Evolutionary conservation across 768 basidiomycete species (phyloP).

Genomic region (Lepiota venenata): DNA sequence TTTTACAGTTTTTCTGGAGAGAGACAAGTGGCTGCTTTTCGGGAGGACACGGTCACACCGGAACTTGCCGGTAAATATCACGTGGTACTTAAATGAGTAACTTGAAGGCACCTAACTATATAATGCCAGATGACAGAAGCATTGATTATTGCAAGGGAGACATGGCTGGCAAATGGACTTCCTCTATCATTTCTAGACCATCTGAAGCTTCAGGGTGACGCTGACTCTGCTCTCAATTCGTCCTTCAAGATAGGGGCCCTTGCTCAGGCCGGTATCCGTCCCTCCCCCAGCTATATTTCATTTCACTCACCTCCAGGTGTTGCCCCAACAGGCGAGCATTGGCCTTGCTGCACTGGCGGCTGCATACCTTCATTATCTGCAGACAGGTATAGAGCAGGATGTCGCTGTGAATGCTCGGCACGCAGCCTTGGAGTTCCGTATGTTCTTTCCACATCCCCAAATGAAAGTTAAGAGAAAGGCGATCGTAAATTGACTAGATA

Average conservation of each 20-base stretch:
- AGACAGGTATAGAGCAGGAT: constrained; percentile 42
- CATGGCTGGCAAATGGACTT: constrained; percentile 41
- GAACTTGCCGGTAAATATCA: constrained; percentile 29
- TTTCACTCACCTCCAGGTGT: too few relatives aligned
- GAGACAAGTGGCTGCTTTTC: constrained; percentile 15
- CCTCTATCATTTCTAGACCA: constrained; percentile 32
- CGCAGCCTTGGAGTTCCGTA: constrained; percentile 53
- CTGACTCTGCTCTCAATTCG: constrained; percentile 45
- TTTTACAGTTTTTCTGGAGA: constrained; percentile 27
- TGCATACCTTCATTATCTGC: constrained; percentile 43
- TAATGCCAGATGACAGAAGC: constrained; percentile 7
- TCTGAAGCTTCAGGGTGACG: constrained; percentile 32
- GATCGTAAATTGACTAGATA: constrained; percentile 31
- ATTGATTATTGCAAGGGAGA: constrained; percentile 16
- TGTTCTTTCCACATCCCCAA: constrained; percentile 16
- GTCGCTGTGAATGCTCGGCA: constrained; percentile 55
- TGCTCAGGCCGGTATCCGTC: constrained; percentile 40
- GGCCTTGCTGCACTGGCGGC: constrained; percentile 52
- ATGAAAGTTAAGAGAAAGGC: too few relatives aligned
- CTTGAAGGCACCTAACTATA: too few relatives aligned
- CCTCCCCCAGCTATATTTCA: too few relatives aligned
- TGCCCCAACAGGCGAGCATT: constrained; percentile 34
- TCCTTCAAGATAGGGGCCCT: constrained; percentile 51
- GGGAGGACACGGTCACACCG: constrained; percentile 32
- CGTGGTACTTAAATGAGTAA: constrained; percentile 9